These are phyloP conservation scores for Colletotrichum horii DNA, from an alignment of 2,329 filamentous ascomycete species.

Conservation along the genomic window DNA sequence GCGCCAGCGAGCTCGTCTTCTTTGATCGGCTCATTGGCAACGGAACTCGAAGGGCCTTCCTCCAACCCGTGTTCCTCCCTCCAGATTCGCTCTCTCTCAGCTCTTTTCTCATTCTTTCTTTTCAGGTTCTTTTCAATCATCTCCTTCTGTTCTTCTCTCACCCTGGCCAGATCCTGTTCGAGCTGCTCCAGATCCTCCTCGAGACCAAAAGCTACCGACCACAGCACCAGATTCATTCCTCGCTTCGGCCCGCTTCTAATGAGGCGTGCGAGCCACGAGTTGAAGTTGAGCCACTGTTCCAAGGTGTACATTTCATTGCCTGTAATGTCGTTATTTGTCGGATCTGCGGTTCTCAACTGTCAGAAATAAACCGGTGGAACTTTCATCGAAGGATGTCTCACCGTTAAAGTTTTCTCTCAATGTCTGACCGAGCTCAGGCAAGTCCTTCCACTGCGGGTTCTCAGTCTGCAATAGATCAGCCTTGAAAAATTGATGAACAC, in stretches of 20 bases:
- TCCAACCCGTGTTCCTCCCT: neutral
- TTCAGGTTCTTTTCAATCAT: neutral
- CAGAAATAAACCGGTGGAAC: neutral
- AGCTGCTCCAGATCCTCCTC: neutral
- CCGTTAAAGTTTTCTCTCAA: neutral
- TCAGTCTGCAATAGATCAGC: neutral
- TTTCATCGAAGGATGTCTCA: neutral
- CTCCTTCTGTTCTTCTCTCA: neutral
- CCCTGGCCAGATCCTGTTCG: neutral
- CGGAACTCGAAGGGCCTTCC: neutral
- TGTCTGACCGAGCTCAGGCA: neutral
- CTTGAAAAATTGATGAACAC: neutral
- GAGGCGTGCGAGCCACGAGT: neutral
- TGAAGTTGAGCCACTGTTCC: neutral
- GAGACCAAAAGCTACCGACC: neutral
- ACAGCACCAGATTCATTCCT: neutral
- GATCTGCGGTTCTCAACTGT: neutral
- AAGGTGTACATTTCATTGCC: neutral
- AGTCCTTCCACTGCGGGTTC: neutral
- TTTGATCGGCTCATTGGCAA: neutral
- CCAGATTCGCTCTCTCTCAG: neutral
- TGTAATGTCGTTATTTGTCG: neutral
- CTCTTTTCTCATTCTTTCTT: neutral
- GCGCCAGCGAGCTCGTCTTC: neutral
- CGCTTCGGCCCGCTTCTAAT: neutral